phyloP scores from a whole-genome alignment of 371 early-diverging fungal species.

The Phascolomyces articulosus region DNA sequence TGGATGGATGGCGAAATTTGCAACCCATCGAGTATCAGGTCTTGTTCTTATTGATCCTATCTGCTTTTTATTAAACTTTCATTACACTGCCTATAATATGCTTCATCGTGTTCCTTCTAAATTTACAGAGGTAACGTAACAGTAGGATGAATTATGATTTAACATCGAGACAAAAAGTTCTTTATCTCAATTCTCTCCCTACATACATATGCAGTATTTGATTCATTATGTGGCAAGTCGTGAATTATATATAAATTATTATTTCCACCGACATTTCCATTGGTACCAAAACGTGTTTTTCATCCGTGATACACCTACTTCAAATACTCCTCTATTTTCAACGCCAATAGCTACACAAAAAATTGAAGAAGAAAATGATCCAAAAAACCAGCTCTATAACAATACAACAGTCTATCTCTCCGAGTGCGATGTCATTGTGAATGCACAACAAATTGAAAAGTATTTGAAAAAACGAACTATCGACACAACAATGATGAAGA shows the following conservation, averaged over 20 bases:
- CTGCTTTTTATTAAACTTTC: conserved; percentile 66
- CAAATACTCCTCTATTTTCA: background rate
- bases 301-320: conserved; percentile 12
- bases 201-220: conserved; percentile 32
- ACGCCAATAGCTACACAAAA: background rate
- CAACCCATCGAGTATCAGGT: conserved; percentile 54
- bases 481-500: conserved; percentile 42
- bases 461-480: conserved; percentile 35
- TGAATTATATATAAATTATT: conserved; percentile 67
- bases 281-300: conserved; percentile 65
- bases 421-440: conserved; percentile 50
- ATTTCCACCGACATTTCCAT: conserved; percentile 64
- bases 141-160: background rate
- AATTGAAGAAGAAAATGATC: background rate
- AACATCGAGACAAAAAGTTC: background rate
- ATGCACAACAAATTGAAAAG: conserved; percentile 28
- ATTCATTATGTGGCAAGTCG: conserved; percentile 63
- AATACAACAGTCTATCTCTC: conserved; percentile 47
- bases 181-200: background rate
- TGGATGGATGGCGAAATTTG: conserved; percentile 47
- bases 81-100: conserved; percentile 69
- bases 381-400: background rate
- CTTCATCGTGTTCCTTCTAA: conserved; percentile 59
- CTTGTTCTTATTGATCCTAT: conserved; percentile 71
- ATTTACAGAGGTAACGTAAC: conserved; percentile 46